phyloP scores from a whole-genome alignment of 2,329 filamentous ascomycete species.

The Verticillium alfalfae region DNA sequence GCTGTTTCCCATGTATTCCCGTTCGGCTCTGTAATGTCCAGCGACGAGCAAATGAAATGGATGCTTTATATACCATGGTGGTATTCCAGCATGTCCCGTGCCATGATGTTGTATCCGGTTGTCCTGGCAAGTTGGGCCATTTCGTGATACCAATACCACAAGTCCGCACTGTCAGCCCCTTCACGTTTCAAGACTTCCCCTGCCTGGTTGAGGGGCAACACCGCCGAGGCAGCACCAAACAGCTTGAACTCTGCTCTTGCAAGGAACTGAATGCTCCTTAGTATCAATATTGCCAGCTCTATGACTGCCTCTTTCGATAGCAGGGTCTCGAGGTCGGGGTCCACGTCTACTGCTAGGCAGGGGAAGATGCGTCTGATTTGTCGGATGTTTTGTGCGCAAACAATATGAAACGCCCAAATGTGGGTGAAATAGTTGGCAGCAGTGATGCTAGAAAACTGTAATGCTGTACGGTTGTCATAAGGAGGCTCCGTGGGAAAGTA shows the following conservation, averaged over 20 bases:
- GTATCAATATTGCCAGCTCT: neutral
- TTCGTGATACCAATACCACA: neutral
- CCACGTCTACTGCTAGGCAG: neutral
- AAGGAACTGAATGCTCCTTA: neutral
- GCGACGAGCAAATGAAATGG: too few relatives aligned
- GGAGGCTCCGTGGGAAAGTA: neutral
- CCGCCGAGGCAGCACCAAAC: neutral
- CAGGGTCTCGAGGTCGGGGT: slow-evolving; percentile 17
- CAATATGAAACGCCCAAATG: slow-evolving; percentile 28
- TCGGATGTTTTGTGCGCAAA: slow-evolving; percentile 24
- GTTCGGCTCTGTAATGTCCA: neutral
- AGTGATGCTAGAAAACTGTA: slow-evolving; percentile 27
- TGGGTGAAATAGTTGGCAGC: slow-evolving; percentile 29
- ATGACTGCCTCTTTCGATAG: slow-evolving; percentile 6
- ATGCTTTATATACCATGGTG: neutral
- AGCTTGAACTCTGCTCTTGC: neutral
- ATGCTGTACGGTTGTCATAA: neutral
- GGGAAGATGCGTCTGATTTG: slow-evolving; percentile 4
- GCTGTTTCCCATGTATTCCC: neutral
- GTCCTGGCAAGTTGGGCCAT: neutral
- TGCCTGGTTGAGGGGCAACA: neutral
- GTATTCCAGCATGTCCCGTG: neutral
- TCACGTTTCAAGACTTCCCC: neutral
- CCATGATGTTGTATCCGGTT: neutral
- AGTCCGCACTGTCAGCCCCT: neutral